phyloP scores from a whole-genome alignment of 2,329 filamentous ascomycete genomes.

The Juglanconis sp. region DNA sequence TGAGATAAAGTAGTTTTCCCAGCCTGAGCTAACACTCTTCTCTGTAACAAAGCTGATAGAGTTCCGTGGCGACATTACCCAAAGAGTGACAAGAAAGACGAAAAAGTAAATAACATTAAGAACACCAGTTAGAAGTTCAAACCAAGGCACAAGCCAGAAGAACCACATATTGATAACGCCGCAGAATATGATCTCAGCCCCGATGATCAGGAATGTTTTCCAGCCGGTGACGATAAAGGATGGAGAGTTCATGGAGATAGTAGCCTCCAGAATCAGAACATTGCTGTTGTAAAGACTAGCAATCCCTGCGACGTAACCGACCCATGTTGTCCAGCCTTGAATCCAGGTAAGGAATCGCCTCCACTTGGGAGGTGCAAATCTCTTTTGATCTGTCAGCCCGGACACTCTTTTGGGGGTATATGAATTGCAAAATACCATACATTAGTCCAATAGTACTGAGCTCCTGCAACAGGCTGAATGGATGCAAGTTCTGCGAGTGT shows the following conservation, averaged over 20 bases:
- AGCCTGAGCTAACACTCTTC: slow-evolving; percentile 10
- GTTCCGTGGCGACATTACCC: slow-evolving; percentile 13
- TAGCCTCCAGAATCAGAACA: slow-evolving; percentile 11
- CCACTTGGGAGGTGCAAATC: neutral
- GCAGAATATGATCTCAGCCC: slow-evolving; percentile 25
- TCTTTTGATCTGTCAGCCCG: neutral
- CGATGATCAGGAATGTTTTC: slow-evolving; percentile 37
- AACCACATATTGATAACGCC: slow-evolving; percentile 27
- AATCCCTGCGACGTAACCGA: slow-evolving; percentile 35
- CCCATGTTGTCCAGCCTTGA: slow-evolving; percentile 39
- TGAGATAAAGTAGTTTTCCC: slow-evolving; percentile 15
- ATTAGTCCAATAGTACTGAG: slow-evolving; percentile 41
- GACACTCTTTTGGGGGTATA: too few species aligned
- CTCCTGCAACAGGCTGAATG: slow-evolving; percentile 37
- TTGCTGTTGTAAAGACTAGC: slow-evolving; percentile 30
- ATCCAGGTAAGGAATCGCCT: slow-evolving; percentile 13
- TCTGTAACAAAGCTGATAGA: neutral
- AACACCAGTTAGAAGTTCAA: slow-evolving; percentile 35
- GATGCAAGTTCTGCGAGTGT: slow-evolving; percentile 39
- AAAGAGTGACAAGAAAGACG: slow-evolving; percentile 12
- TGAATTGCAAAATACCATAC: neutral
- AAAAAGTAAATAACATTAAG: slow-evolving; percentile 21
- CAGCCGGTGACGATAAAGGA: slow-evolving; percentile 23
- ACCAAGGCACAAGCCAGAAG: slow-evolving; percentile 36
- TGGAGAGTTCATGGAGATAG: slow-evolving; percentile 12